Evolutionary conservation across 1,284 basidiomycete species (phyloP).

Genomic region (Amylostereum areolatum): DNA sequence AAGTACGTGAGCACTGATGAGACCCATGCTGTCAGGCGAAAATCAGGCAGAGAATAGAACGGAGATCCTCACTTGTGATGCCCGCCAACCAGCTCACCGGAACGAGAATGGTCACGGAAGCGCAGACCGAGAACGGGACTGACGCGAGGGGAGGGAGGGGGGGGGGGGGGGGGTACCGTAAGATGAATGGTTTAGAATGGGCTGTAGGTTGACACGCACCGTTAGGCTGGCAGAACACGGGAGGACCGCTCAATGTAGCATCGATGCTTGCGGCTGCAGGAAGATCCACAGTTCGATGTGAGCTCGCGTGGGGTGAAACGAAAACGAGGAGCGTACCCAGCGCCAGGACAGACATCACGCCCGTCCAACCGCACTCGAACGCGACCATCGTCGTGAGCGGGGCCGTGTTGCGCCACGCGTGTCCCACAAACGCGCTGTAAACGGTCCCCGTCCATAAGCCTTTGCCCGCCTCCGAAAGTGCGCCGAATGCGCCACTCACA

Average conservation of each 20-base stretch:
- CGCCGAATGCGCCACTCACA: conserved; percentile 32
- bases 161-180: no score
- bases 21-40: no score
- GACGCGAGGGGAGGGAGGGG: background rate
- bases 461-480: background rate
- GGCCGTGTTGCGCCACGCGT: conserved; percentile 22
- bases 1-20: conserved; percentile 50
- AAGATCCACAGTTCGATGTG: background rate
- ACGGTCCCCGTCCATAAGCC: background rate
- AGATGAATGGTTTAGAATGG: conserved; percentile 1
- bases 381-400: conserved; percentile 35
- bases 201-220: conserved; percentile 24
- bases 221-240: conserved; percentile 28
- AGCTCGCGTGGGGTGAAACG: background rate
- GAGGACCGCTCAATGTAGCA: conserved; percentile 36
- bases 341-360: conserved; percentile 39
- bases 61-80: conserved; percentile 38
- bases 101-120: conserved; percentile 45
- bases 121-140: conserved; percentile 43
- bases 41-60: conserved; percentile 6
- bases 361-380: conserved; percentile 52
- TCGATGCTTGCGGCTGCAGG: conserved; percentile 39
- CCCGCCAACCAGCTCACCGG: conserved; percentile 50
- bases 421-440: conserved; percentile 33
- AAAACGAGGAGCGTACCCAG: conserved; percentile 30